These are phyloP conservation scores for Casuarina equisetifolia DNA, from an alignment of 306 rosid genomes.

Conservation along the genomic window DNA sequence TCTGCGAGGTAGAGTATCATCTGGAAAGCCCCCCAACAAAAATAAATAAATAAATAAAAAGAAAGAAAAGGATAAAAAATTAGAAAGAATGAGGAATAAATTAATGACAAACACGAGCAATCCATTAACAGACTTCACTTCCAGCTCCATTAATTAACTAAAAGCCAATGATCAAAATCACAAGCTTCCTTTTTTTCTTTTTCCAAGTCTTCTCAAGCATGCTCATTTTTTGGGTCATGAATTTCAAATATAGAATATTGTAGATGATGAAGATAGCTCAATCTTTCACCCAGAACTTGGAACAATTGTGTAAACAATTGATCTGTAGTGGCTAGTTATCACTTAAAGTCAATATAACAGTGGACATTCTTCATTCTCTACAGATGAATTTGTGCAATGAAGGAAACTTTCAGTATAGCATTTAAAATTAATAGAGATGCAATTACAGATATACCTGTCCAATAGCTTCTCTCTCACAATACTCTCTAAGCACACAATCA, in stretches of 20 bases:
- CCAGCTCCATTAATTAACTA: background rate
- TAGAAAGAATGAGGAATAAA: background rate
- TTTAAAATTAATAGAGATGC: conserved; percentile 12
- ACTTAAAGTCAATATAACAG: conserved; percentile 1
- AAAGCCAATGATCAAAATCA: background rate
- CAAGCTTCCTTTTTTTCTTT: background rate
- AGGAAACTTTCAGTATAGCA: conserved; percentile 1
- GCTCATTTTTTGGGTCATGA: background rate
- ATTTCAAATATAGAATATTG: background rate
- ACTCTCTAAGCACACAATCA: conserved; percentile 75
- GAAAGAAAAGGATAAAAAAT: conserved; percentile 1
- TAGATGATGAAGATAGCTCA: background rate
- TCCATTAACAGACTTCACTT: conserved; percentile 8
- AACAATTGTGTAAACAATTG: background rate
- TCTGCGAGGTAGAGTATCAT: conserved; percentile 94
- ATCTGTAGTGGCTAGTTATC: background rate
- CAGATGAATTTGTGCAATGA: background rate
- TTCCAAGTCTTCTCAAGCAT: background rate
- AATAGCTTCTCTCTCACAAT: conserved; percentile 82
- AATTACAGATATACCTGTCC: conserved; percentile 68
- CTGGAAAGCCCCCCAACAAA: conserved; percentile 31
- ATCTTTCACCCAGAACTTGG: background rate
- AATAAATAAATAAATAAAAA: background rate
- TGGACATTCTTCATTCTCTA: background rate
- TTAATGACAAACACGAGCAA: conserved; percentile 8